These are phyloP conservation scores for Tetrahymena malaccensis DNA, from an alignment of 73 alveolate species.

Conservation along the genomic window DNA sequence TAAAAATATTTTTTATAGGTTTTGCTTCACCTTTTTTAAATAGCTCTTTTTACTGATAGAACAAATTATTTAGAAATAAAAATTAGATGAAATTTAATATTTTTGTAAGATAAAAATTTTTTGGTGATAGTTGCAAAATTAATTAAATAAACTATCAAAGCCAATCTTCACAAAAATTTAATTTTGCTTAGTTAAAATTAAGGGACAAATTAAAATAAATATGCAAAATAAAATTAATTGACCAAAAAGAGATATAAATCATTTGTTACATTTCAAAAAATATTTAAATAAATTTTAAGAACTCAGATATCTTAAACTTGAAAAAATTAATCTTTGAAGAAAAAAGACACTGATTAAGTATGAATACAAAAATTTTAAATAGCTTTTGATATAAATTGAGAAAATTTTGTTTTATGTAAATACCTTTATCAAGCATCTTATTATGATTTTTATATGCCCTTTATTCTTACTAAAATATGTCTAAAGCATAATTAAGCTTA, in stretches of 20 bases:
- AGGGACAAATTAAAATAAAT: neutral
- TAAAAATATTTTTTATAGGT: no score
- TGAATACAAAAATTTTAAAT: neutral
- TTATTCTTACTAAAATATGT: no score
- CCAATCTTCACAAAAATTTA: neutral
- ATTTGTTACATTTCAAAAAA: neutral
- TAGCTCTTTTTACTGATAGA: no score
- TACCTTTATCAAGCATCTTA: no score
- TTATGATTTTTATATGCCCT: no score
- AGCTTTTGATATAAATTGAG: neutral
- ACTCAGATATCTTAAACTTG: neutral
- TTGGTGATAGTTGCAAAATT: neutral
- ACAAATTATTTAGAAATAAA: no score
- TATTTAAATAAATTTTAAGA: neutral
- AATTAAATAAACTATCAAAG: neutral
- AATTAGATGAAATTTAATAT: neutral
- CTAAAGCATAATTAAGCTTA: no score
- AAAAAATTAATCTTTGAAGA: no score
- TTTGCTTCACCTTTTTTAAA: no score
- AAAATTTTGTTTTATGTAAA: no score
- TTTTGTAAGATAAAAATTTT: neutral
- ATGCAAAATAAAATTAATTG: neutral
- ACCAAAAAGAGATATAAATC: neutral
- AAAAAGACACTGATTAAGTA: no score
- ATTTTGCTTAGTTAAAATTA: neutral